Evolutionary conservation across 1,284 basidiomycete genomes (phyloP), one percentile per base, ranked within the genome.

Genomic region (Leucoagaricus sp.): DNA sequence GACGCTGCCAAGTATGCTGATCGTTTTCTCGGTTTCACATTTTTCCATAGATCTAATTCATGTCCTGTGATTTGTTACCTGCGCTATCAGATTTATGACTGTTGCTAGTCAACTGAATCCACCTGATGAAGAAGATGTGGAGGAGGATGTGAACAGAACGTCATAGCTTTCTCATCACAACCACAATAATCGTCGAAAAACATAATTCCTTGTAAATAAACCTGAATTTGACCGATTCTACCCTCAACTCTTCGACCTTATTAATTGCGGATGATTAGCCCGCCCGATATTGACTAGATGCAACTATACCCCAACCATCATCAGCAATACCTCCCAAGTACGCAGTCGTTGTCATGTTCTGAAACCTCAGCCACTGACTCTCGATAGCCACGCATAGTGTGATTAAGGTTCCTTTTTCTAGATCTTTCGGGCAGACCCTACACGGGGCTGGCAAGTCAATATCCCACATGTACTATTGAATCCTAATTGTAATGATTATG

Each of bases 1-100:
- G 87, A 91, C 68, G 86, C 86, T 19, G 86, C 87, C 47, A 88
- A 87, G 86, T 88, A 63, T 60, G 83, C 69, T 13, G 23, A 48
- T 19, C 48, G n/a, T 57, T 36, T 28, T 34, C n/a, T 12, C 40
- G 3, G 38, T 15, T 8, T 40, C 3, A 23, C 17, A 38, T 48
- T 25, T 19, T 36, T 42, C 19, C 29, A 28, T 49, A 60, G 28
- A 60, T 57, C 23, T 23, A 48, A 25, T 26, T 21, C 29, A 28
- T 13, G 10, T 34, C 36, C 49, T 21, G 49, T 50, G 2, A 38
- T 55, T 19, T 53, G 23, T 49, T 19, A 17, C 8, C 13, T 33
- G 21, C 53, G 4, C 33, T 4, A 48, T 10, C 52, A 87, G 85
- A 65, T 83, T 87, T 61, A 86, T 87, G 84, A 84, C 85, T 0